phyloP scores from a whole-genome alignment of 495 filamentous ascomycete species.

The Beverwykella pulmonaria region DNA sequence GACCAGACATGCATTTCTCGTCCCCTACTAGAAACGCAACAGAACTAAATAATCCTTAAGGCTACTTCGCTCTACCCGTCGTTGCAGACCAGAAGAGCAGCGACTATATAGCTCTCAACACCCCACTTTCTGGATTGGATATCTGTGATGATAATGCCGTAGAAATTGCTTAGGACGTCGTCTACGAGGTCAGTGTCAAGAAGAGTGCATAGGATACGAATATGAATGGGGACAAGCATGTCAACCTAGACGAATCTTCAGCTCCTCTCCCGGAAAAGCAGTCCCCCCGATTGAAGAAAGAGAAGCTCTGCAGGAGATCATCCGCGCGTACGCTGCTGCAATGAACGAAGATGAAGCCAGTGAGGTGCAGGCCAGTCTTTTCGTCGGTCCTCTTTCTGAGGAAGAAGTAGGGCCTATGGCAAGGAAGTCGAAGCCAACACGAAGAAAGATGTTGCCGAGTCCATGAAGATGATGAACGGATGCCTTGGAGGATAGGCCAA shows the following conservation, averaged over 20 bases:
- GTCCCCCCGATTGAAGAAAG: constrained; percentile 5
- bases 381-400: not conserved
- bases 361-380: not conserved
- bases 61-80: constrained; percentile 5
- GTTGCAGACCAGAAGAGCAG: not conserved
- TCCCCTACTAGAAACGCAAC: not conserved
- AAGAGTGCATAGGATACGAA: no score
- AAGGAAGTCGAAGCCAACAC: not conserved
- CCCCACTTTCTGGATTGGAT: not conserved
- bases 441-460: not conserved
- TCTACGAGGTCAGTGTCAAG: not conserved
- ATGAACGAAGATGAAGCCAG: constrained; percentile 14
- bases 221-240: not conserved
- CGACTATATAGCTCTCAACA: not conserved
- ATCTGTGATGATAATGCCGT: not conserved
- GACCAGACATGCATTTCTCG: constrained; percentile 6
- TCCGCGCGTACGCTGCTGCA: constrained; percentile 19
- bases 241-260: not conserved
- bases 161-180: not conserved
- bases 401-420: not conserved
- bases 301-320: constrained; percentile 27
- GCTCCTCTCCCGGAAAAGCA: not conserved
- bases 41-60: not conserved
- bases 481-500: constrained; percentile 6
- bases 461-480: constrained; percentile 11